Evolutionary conservation across 2,329 filamentous ascomycete genomes (phyloP).

Genomic region (Laburnicola sp.): DNA sequence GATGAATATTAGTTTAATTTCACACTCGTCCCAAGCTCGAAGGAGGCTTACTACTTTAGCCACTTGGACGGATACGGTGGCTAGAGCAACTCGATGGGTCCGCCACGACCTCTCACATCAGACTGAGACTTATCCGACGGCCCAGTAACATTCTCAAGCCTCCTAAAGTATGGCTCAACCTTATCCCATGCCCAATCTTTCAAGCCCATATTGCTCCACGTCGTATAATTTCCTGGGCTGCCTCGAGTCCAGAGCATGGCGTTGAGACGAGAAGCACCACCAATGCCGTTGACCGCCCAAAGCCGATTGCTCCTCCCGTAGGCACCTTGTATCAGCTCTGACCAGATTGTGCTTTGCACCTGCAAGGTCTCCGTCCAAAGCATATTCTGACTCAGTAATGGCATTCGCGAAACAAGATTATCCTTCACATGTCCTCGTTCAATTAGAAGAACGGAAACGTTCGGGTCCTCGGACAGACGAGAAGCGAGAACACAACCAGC

Average conservation of each 20-base stretch:
- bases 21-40: not conserved
- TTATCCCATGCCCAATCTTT: slow-evolving; percentile 16
- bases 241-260: slow-evolving; percentile 20
- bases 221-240: slow-evolving; percentile 15
- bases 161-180: slow-evolving; percentile 17
- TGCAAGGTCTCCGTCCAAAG: slow-evolving; percentile 11
- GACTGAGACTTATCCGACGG: slow-evolving; percentile 4
- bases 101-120: slow-evolving; percentile 13
- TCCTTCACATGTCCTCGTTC: slow-evolving; percentile 18
- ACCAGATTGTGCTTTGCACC: too few species aligned
- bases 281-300: slow-evolving; percentile 18
- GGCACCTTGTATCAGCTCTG: slow-evolving; percentile 13
- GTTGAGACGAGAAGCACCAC: slow-evolving; percentile 17
- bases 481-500: slow-evolving; percentile 17
- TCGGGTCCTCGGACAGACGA: slow-evolving; percentile 15
- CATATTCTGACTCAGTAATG: slow-evolving; percentile 14
- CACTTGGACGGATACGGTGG: slow-evolving; percentile 17
- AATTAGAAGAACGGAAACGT: slow-evolving; percentile 17
- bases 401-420: too few species aligned
- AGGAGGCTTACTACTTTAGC: slow-evolving; percentile 16
- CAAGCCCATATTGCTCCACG: slow-evolving; percentile 15
- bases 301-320: slow-evolving; percentile 11
- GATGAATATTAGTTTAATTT: slow-evolving; percentile 9
- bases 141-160: slow-evolving; percentile 14
- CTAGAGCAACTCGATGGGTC: slow-evolving; percentile 13